A percentile compares a stretch with the other conserved stretches of the same genome.
These are phyloP conservation scores for Davidsoniella neocaledoniae DNA, from an alignment of 2,329 filamentous ascomycete species.

Conservation along the genomic window DNA sequence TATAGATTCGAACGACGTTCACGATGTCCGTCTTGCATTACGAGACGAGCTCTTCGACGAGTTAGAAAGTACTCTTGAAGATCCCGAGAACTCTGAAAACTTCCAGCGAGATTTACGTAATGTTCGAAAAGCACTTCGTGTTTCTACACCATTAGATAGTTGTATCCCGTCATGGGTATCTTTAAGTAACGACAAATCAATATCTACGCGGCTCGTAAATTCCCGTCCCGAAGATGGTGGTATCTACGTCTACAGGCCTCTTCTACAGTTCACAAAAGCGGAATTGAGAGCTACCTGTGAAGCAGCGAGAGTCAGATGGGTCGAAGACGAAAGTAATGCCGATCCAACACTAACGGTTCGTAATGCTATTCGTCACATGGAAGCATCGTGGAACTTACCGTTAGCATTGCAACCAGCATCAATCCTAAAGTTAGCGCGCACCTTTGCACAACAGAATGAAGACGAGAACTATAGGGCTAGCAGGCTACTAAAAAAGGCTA, in stretches of 20 bases:
- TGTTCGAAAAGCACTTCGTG: neutral
- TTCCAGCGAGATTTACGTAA: neutral
- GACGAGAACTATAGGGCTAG: slow-evolving; percentile 35
- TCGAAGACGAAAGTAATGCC: slow-evolving; percentile 70
- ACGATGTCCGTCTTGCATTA: slow-evolving; percentile 16
- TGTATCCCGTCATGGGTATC: neutral
- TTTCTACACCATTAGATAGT: neutral
- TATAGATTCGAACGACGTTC: slow-evolving; percentile 19
- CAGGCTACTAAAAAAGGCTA: slow-evolving; percentile 21
- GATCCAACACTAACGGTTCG: slow-evolving; percentile 61
- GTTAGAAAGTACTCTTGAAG: neutral
- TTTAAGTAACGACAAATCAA: neutral
- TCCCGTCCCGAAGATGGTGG: slow-evolving; percentile 44
- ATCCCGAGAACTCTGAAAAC: neutral
- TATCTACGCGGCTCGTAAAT: neutral
- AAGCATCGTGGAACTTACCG: slow-evolving; percentile 41
- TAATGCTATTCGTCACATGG: slow-evolving; percentile 59
- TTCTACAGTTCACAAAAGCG: slow-evolving; percentile 55
- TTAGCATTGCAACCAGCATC: slow-evolving; percentile 47
- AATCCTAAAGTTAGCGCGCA: slow-evolving; percentile 43
- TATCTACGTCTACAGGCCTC: slow-evolving; percentile 48
- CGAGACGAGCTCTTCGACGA: neutral
- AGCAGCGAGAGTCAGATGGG: slow-evolving; percentile 52
- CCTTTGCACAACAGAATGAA: slow-evolving; percentile 28
- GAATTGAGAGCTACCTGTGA: slow-evolving; percentile 60